phyloP scores from a whole-genome alignment of 495 filamentous ascomycete genomes.

The Staphylotrichum longicolle region DNA sequence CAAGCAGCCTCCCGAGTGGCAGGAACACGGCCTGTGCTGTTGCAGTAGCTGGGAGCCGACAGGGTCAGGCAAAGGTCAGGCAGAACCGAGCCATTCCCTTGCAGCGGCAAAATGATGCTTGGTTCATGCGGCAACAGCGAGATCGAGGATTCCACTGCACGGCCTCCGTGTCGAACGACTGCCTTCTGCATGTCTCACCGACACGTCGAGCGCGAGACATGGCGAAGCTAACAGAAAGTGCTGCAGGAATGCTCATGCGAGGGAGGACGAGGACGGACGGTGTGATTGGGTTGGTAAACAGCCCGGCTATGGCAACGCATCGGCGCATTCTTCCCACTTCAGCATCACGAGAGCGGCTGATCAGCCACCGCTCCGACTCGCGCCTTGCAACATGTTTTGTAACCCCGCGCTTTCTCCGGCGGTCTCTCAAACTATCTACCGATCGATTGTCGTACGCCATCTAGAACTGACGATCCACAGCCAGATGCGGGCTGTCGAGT shows the following conservation, averaged over 20 bases:
- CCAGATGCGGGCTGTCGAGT: background rate
- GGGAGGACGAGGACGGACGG: background rate
- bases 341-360: conserved; percentile 8
- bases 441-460: background rate
- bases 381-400: too few relatives aligned
- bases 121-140: conserved; percentile 32
- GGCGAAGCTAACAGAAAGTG: background rate
- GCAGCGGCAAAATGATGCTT: conserved; percentile 33
- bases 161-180: background rate
- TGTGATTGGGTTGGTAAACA: conserved; percentile 17
- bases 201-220: conserved; percentile 10
- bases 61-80: background rate
- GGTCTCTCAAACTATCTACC: background rate
- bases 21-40: conserved; percentile 10
- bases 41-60: background rate
- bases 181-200: conserved; percentile 23
- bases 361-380: background rate
- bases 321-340: background rate
- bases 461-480: background rate
- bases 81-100: conserved; percentile 18
- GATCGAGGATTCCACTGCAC: conserved; percentile 2
- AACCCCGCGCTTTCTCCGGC: too few relatives aligned
- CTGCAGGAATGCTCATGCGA: conserved; percentile 17
- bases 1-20: conserved; percentile 19
- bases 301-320: conserved; percentile 14